Conservation (phyloP, 345 rosid species). For the Salix brachista region DNA sequence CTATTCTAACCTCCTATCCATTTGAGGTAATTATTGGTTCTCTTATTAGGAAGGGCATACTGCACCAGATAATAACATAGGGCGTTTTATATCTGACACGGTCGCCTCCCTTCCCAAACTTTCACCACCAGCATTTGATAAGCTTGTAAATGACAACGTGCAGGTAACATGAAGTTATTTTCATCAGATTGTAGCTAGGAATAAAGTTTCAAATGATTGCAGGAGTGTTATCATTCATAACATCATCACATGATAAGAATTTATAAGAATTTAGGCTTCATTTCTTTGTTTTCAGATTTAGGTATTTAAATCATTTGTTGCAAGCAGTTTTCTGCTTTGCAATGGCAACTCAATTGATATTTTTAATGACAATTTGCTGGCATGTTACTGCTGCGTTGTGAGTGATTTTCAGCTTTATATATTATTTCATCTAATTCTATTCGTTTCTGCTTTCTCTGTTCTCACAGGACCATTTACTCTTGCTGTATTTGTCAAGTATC, state of each 20-base stretch:
- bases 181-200: neutral
- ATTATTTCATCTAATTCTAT: neutral
- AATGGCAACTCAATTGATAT: neutral
- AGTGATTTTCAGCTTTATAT: neutral
- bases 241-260: neutral
- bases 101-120: conserved; percentile 72
- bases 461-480: conserved; percentile 69
- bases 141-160: conserved; percentile 75
- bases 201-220: neutral
- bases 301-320: neutral
- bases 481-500: conserved; percentile 85
- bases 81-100: conserved; percentile 64
- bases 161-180: conserved; percentile 51
- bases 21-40: neutral
- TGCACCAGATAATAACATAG: conserved; percentile 66
- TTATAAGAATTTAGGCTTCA: neutral
- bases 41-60: conserved; percentile 64
- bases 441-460: neutral
- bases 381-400: neutral
- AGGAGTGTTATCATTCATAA: neutral
- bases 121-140: conserved; percentile 69
- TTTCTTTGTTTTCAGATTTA: no score
- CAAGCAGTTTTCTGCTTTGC: no score
- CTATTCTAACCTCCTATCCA: conserved; percentile 3
- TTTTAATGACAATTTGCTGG: neutral